Percentiles rank a stretch among this genome's conserved stretches.
Conservation (phyloP, 2,329 filamentous ascomycete genomes). For the Stromatinia cepivora region DNA sequence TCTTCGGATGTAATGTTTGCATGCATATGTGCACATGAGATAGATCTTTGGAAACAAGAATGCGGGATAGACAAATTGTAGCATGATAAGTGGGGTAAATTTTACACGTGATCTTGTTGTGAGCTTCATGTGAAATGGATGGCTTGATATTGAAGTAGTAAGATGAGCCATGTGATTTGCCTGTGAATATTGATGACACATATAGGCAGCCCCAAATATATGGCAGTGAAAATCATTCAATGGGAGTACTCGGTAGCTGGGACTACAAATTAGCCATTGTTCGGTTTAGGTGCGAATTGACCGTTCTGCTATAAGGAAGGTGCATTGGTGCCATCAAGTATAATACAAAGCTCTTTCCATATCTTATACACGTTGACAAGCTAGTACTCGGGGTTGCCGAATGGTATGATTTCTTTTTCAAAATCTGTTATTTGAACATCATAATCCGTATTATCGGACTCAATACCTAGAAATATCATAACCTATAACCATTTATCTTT, state of each 20-base stretch:
- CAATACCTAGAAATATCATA: slow-evolving; percentile 13
- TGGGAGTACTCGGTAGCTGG: neutral
- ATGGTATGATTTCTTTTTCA: neutral
- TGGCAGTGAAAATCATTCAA: neutral
- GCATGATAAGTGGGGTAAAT: slow-evolving; percentile 8
- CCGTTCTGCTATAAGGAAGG: neutral
- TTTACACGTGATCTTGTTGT: slow-evolving; percentile 9
- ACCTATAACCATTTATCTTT: slow-evolving; percentile 12
- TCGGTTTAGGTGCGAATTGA: neutral
- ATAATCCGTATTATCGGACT: neutral
- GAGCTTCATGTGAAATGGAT: slow-evolving; percentile 2
- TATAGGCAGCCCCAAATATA: neutral
- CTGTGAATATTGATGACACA: neutral
- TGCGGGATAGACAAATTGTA: neutral
- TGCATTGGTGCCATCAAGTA: neutral
- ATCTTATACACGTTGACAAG: neutral
- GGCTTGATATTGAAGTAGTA: neutral
- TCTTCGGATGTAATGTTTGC: neutral
- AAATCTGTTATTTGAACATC: neutral
- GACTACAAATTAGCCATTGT: neutral
- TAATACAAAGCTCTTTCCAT: neutral
- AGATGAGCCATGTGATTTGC: neutral
- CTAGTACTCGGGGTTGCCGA: neutral
- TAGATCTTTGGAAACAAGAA: neutral
- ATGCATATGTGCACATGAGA: neutral